Percentiles rank a stretch among this genome's conserved stretches.
Conservation (phyloP, 495 filamentous ascomycete species). For the Podospora anserina region DNA sequence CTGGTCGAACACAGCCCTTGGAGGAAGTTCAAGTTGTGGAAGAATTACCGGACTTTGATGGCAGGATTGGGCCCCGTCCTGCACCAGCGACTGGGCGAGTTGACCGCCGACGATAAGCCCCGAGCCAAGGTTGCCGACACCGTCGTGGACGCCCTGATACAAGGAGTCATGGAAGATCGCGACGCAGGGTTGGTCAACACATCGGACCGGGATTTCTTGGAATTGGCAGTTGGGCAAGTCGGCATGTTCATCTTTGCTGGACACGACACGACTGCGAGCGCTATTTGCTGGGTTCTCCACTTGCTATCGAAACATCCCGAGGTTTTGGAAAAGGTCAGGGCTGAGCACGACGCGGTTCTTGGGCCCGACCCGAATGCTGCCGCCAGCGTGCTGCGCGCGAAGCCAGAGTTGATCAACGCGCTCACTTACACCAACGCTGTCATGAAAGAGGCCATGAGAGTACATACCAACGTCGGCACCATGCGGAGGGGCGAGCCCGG, state of each 20-base stretch:
- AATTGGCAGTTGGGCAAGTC: constrained; percentile 22
- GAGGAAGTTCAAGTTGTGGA: background rate
- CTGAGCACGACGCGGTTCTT: constrained; percentile 43
- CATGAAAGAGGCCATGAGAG: background rate
- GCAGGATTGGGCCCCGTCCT: background rate
- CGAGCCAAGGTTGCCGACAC: background rate
- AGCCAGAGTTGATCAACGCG: constrained; percentile 42
- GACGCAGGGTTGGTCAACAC: background rate
- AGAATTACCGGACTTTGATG: background rate
- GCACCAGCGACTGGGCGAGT: background rate
- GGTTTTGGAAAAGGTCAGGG: constrained; percentile 32
- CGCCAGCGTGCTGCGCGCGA: constrained; percentile 22
- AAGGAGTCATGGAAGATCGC: background rate
- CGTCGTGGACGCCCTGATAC: background rate
- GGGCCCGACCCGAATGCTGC: constrained; percentile 30
- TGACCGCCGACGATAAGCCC: background rate
- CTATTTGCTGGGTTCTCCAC: constrained; percentile 38
- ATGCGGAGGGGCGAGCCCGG: background rate
- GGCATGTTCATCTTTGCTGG: constrained; percentile 46
- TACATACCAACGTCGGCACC: background rate
- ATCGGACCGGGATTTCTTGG: background rate
- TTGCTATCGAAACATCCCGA: constrained; percentile 39
- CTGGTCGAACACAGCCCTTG: background rate
- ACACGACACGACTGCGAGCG: constrained; percentile 42
- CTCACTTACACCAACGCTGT: constrained; percentile 15